A percentile compares a stretch with the other conserved stretches of the same genome.
Evolutionary conservation across 2,329 filamentous ascomycete species (phyloP).

Genomic region (Dactylellina parvicollis): DNA sequence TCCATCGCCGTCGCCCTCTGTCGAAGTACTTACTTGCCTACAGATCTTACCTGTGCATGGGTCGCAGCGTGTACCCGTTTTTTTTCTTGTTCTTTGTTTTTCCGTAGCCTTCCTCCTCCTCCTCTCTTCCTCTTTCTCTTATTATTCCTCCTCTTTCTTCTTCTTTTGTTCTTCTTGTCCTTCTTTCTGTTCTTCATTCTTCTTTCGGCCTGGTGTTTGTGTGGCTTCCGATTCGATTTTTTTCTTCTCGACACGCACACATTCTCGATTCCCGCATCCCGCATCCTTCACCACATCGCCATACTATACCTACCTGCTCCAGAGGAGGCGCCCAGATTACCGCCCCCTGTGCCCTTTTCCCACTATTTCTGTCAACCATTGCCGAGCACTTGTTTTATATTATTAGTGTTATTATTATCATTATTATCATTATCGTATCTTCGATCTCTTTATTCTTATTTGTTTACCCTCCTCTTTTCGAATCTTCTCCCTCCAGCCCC

Average conservation of each 20-base stretch:
- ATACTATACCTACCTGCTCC: too few species aligned
- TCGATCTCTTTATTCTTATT: not conserved
- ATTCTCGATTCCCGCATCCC: not conserved
- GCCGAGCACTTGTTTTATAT: not conserved
- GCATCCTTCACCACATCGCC: not conserved
- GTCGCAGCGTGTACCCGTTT: too few species aligned
- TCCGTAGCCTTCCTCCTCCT: conserved; percentile 15
- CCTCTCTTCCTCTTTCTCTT: conserved; percentile 4
- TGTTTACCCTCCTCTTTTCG: not conserved
- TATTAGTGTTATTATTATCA: not conserved
- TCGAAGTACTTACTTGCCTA: too few species aligned
- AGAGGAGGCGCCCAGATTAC: not conserved
- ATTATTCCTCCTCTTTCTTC: not conserved
- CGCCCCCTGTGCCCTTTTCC: conserved; percentile 1
- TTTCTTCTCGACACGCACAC: not conserved
- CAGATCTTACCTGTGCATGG: too few species aligned
- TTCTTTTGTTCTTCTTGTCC: not conserved
- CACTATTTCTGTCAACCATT: conserved; percentile 56
- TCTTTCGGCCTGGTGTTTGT: not conserved
- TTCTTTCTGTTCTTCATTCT: not conserved
- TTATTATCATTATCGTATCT: too few species aligned
- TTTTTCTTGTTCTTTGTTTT: too few species aligned
- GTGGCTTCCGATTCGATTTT: not conserved
- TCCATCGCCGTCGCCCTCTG: not conserved
- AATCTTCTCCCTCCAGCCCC: conserved; percentile 61